Base-by-base conservation (phyloP, 768 basidiomycete genomes). In the Russula brevipes region DNA sequence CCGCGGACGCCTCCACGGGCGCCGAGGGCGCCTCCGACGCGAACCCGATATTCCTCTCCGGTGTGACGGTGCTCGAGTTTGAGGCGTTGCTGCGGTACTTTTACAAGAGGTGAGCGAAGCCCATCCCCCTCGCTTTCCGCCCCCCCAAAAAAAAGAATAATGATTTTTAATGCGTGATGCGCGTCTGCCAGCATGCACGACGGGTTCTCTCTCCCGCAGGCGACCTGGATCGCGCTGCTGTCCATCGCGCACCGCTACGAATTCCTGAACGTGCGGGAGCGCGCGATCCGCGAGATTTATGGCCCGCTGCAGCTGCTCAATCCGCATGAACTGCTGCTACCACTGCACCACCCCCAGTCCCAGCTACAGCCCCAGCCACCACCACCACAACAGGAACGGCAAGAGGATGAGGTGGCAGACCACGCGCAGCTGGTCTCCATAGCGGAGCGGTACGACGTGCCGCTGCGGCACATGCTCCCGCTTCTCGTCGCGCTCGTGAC, bases 31-130 rank as follows among this genome's bases (percentile, higher is more conserved):
- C 49, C 11, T 57, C 46, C n/a, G 58, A 66, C 39, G 38, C 38
- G 5, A 56, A 60, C 33, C 66, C 66, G 19, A 65, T 65, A 51
- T 5, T 41, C 55, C 57, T 66, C 3, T 24, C 59, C 33, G 50
- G 38, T 10, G 54, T 66, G 36, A 66, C 63, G 17, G 51, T 35
- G 30, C 42, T 60, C 33, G 66, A 66, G 35, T 66, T 66, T 19
- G 56, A 60, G 50, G 57, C 66, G 17, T 41, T 66, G 11, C 36
- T 65, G 19, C 51, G 49, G 30, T 56, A 56, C 38, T 53, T 66
- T 38, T 66, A 64, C 50, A 60, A 65, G 36, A 41, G 54, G 64
- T 65, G 16, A 42, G 41, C 16, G 14, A 42, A 39, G 38, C 3
- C 38, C 38, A 11, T 39, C 6, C 38, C 38, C 38, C 5, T 10